Percentiles rank a stretch among this genome's conserved stretches.
Evolutionary conservation across 225 moss, liverwort and hornwort species (phyloP).

Genomic region (Neckera pumila): DNA sequence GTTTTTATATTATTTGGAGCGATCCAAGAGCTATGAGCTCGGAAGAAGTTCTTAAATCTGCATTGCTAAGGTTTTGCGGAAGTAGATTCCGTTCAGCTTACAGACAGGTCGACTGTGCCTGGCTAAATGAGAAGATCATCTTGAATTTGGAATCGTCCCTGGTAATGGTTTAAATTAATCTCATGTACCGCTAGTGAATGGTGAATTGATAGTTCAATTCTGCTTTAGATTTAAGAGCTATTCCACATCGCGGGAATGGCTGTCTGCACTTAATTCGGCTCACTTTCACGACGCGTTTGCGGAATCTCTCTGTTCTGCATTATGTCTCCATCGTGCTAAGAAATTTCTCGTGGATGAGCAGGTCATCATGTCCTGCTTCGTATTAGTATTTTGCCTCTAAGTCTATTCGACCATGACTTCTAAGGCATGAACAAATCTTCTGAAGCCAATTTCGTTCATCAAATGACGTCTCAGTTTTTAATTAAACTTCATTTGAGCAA

Average conservation of each 20-base stretch:
- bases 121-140: not conserved
- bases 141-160: not conserved
- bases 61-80: not conserved
- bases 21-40: not conserved
- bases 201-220: not conserved
- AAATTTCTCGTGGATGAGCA: not conserved
- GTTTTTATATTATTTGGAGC: not conserved
- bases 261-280: not conserved
- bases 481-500: not conserved
- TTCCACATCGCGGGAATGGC: not conserved
- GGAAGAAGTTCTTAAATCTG: not conserved
- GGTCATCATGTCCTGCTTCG: not conserved
- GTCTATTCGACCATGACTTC: not conserved
- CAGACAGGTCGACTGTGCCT: not conserved
- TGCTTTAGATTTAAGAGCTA: not conserved
- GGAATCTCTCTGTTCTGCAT: not conserved
- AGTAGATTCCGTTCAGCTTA: not conserved
- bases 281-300: not conserved
- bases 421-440: not conserved
- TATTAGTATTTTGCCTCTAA: not conserved
- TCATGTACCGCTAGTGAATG: not conserved
- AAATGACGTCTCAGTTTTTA: not conserved
- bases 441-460: not conserved
- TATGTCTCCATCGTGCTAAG: not conserved
- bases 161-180: not conserved